Percentiles rank a stretch among this genome's conserved stretches.
phyloP scores from a whole-genome alignment of 148 eudicot genomes.

The Tetragonia tetragonoides region DNA sequence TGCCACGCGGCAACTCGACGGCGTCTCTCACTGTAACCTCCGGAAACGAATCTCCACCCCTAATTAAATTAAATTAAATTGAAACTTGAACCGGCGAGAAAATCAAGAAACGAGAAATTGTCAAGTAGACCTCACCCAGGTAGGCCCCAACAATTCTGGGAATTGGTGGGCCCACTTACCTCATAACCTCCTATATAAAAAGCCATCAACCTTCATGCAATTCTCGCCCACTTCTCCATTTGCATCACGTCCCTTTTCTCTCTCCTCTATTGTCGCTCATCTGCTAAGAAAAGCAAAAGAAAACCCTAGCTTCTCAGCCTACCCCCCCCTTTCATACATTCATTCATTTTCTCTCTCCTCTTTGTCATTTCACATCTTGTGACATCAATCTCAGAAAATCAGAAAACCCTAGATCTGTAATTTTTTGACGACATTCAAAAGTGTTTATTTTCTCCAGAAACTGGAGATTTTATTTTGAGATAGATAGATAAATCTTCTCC shows the following conservation, averaged over 20 bases:
- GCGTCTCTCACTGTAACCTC: slow-evolving; percentile 24
- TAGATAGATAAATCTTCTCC: slow-evolving; percentile 46
- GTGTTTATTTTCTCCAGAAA: too few species aligned
- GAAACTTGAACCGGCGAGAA: not conserved
- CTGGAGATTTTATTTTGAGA: not conserved
- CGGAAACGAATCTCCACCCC: slow-evolving; percentile 10
- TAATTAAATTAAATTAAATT: slow-evolving; percentile 5
- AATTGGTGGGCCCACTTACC: not conserved
- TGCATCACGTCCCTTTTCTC: not conserved
- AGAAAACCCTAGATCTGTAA: slow-evolving; percentile 25
- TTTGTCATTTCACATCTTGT: not conserved
- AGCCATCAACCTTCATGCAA: slow-evolving; percentile 42
- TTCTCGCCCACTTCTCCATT: slow-evolving; percentile 51
- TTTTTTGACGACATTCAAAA: slow-evolving; percentile 23
- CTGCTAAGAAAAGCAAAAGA: not conserved
- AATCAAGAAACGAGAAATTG: too few species aligned
- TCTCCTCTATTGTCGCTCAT: not conserved
- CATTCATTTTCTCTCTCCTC: not conserved
- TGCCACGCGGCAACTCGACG: slow-evolving; percentile 63
- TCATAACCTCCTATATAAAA: slow-evolving; percentile 47
- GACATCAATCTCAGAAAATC: not conserved
- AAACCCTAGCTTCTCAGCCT: slow-evolving; percentile 29
- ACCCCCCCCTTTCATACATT: too few species aligned
- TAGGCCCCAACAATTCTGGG: not conserved
- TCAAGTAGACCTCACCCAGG: too few species aligned